A percentile compares a stretch with the other conserved stretches of the same genome.
These are phyloP conservation scores for Tuber melanosporum DNA, from an alignment of 495 filamentous ascomycete species.

Conservation along the genomic window DNA sequence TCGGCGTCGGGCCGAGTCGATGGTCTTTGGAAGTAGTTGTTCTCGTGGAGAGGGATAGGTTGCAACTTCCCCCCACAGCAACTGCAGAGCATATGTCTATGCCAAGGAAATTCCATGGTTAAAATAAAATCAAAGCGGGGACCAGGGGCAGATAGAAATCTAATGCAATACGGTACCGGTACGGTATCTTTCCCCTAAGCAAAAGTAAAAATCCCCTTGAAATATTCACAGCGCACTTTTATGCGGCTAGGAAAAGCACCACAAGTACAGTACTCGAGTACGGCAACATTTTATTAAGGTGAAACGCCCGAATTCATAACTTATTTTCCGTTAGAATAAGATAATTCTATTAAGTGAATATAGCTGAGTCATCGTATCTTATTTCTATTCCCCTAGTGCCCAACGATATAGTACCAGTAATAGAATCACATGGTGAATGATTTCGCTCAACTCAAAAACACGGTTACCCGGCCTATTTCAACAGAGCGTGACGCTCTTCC, in stretches of 20 bases:
- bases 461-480: conserved; percentile 23
- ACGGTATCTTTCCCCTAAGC: background rate
- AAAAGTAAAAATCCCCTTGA: background rate
- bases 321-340: background rate
- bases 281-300: background rate
- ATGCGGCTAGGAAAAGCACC: background rate
- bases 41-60: too few species aligned
- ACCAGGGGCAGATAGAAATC: too few species aligned
- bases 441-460: background rate
- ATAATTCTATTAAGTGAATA: background rate
- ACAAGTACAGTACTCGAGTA: background rate
- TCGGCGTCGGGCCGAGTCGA: too few species aligned
- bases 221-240: background rate
- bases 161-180: too few species aligned
- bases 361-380: background rate
- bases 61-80: too few species aligned
- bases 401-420: background rate
- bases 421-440: background rate
- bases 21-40: too few species aligned
- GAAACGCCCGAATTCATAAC: background rate
- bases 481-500: conserved; percentile 24
- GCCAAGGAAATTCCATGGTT: too few species aligned
- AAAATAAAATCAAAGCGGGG: too few species aligned
- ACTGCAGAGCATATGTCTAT: too few species aligned
- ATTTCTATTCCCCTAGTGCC: background rate